Evolutionary conservation across 345 rosid species (phyloP).

Genomic region (Erodium maritimum): DNA sequence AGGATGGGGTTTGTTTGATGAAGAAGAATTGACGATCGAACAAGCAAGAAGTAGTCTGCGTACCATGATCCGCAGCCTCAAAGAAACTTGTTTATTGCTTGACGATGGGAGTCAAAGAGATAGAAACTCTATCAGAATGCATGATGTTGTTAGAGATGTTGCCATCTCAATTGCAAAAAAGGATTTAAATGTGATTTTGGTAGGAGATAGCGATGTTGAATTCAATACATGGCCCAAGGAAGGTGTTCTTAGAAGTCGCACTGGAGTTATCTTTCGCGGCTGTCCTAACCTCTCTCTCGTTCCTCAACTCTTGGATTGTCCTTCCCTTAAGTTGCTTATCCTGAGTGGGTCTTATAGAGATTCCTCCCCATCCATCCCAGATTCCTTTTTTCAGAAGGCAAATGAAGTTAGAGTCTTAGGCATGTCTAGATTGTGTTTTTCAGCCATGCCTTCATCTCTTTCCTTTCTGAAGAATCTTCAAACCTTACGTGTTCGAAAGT

Average conservation of each 20-base stretch:
- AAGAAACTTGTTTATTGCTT: no score
- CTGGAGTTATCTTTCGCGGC: no score
- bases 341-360: accelerated
- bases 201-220: neutral
- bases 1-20: conserved; percentile 17
- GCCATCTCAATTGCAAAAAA: conserved; percentile 12
- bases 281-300: neutral
- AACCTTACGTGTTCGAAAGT: conserved; percentile 10
- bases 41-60: conserved; percentile 8
- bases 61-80: no score
- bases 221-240: neutral
- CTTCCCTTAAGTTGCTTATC: conserved; percentile 5
- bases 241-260: neutral
- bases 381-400: conserved; percentile 6
- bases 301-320: no score
- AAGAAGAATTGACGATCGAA: neutral
- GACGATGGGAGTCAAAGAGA: neutral
- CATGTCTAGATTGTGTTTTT: neutral
- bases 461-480: conserved; percentile 1
- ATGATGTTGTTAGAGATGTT: conserved; percentile 14
- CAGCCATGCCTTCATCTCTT: conserved; percentile 10
- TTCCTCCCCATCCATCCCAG: neutral
- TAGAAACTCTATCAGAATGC: conserved; percentile 9
- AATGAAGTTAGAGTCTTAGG: conserved; percentile 14
- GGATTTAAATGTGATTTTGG: neutral